phyloP scores from a whole-genome alignment of 805 yeast species.

The Candida ovalis region DNA sequence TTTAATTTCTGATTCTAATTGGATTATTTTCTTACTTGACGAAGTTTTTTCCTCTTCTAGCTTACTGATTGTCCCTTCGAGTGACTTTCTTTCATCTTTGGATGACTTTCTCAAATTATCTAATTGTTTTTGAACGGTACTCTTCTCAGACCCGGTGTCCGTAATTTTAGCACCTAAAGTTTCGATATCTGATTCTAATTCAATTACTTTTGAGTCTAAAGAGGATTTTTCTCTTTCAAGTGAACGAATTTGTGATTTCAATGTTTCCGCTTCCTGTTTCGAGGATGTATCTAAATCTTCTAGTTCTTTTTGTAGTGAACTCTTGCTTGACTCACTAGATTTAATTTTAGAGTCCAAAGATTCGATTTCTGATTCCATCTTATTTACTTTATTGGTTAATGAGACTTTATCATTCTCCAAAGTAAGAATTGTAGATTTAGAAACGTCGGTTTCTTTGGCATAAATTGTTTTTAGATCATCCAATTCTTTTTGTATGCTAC shows the following conservation, averaged over 20 bases:
- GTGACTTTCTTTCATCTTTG: too few relatives aligned
- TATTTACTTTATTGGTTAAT: too few relatives aligned
- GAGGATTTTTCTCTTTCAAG: constrained; percentile 20
- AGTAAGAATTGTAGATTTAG: background rate
- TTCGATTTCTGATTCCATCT: too few relatives aligned
- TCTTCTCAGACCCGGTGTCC: background rate
- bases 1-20: too few relatives aligned
- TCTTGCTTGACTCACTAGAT: background rate
- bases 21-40: too few relatives aligned
- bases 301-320: constrained; percentile 9
- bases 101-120: background rate
- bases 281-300: constrained; percentile 19
- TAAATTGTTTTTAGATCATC: background rate
- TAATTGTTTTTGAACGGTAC: background rate
- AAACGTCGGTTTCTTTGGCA: too few relatives aligned
- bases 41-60: constrained; percentile 3
- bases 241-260: constrained; percentile 15
- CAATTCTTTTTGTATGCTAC: background rate
- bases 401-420: constrained; percentile 2
- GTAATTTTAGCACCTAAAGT: constrained; percentile 43
- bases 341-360: background rate
- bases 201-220: constrained; percentile 15
- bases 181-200: constrained; percentile 29
- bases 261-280: constrained; percentile 6
- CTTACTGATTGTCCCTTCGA: too few relatives aligned